phyloP scores from a whole-genome alignment of 2,329 filamentous ascomycete species.

The Diplocarpon rosae region DNA sequence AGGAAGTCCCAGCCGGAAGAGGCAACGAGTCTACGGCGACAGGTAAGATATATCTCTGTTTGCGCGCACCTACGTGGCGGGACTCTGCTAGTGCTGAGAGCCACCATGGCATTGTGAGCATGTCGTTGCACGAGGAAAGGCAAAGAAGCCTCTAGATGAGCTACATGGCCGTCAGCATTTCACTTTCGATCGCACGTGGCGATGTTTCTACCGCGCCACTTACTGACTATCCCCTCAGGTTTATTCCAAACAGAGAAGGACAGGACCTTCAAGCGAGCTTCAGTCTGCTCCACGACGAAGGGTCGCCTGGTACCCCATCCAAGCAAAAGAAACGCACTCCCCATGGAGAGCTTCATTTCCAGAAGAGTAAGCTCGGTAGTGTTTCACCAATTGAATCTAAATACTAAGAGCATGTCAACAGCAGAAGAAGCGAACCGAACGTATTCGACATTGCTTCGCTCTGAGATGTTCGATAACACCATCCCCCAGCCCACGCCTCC shows the following conservation, averaged over 20 bases:
- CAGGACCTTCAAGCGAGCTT: constrained; percentile 92
- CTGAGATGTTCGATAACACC: constrained; percentile 84
- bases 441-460: constrained; percentile 76
- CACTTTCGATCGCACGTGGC: too few species aligned
- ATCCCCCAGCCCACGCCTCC: constrained; percentile 70
- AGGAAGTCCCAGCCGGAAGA: constrained; percentile 56
- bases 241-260: constrained; percentile 88
- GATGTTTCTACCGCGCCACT: too few species aligned
- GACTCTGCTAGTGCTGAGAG: not conserved
- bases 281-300: constrained; percentile 82
- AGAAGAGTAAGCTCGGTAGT: constrained; percentile 58
- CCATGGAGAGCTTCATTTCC: constrained; percentile 86
- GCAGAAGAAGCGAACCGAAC: constrained; percentile 92
- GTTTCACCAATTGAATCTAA: not conserved
- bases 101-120: too few species aligned
- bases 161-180: too few species aligned
- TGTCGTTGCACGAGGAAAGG: too few species aligned
- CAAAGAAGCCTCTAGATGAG: too few species aligned
- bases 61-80: not conserved
- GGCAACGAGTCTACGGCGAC: constrained; percentile 54
- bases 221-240: constrained; percentile 43
- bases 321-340: constrained; percentile 74
- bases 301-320: constrained; percentile 83
- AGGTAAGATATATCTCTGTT: constrained; percentile 27
- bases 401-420: constrained; percentile 24